A percentile compares a stretch with the other conserved stretches of the same genome.
These are phyloP conservation scores for Ceratobasidium sp. DNA, from an alignment of 1,284 basidiomycete species.

Conservation along the genomic window DNA sequence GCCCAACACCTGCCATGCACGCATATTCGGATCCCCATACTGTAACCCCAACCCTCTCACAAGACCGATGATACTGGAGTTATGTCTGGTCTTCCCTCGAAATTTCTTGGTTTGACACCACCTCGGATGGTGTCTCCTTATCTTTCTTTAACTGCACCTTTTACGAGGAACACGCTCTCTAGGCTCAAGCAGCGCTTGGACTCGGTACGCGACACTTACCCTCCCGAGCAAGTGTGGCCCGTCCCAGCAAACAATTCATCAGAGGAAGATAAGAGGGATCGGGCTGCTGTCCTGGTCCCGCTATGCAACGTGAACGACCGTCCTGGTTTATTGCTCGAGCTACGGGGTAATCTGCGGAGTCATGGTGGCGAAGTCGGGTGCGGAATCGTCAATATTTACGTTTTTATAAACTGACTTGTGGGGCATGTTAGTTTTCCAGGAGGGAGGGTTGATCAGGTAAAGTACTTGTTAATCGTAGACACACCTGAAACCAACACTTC, in stretches of 20 bases:
- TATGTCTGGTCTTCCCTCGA: slow-evolving; percentile 14
- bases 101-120: slow-evolving; percentile 7
- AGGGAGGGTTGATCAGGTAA: slow-evolving; percentile 74
- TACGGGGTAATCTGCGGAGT: slow-evolving; percentile 73
- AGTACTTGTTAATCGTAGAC: slow-evolving; percentile 48
- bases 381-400: slow-evolving; percentile 49
- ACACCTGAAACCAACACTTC: not conserved
- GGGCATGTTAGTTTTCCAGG: slow-evolving; percentile 75
- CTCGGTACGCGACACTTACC: slow-evolving; percentile 18
- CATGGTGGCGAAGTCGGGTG: slow-evolving; percentile 88
- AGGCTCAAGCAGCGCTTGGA: slow-evolving; percentile 28
- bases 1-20: slow-evolving; percentile 22
- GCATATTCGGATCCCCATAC: not conserved
- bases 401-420: not conserved
- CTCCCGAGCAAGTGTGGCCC: slow-evolving; percentile 35
- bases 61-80: not conserved
- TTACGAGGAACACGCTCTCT: slow-evolving; percentile 41
- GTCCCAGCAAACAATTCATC: not conserved
- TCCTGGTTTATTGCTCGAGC: slow-evolving; percentile 78
- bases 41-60: not conserved
- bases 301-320: slow-evolving; percentile 76
- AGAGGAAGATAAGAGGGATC: slow-evolving; percentile 1
- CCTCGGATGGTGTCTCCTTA: slow-evolving; percentile 42
- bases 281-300: slow-evolving; percentile 79
- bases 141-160: slow-evolving; percentile 39